Base-by-base conservation (phyloP, 2,329 filamentous ascomycete genomes). In the Blumeriella jaapii region DNA sequence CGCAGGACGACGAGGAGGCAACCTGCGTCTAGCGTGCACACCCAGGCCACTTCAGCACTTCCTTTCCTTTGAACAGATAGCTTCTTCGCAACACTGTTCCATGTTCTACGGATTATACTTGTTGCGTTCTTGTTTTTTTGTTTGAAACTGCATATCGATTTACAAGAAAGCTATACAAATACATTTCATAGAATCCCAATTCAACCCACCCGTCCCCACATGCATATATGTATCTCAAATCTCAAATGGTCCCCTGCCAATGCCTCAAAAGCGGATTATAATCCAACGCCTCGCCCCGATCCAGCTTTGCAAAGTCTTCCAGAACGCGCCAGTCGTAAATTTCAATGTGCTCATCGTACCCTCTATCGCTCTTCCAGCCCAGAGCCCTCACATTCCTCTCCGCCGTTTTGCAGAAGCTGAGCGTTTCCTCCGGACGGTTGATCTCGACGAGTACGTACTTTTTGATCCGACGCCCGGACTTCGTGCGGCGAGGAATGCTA, bases 271-370 rank as follows among this genome's bases (percentile, higher is more conserved):
- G 50, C 2, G 39, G 14, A 40, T 50, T 40, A 18, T 34, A 40
- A 3, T 9, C 49, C 29, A 57, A 57, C 12, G 45, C 45, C 17
- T 45, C 48, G 4, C 58, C 50, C 27, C 56, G 54, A 36, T 70
- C 65, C 27, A 56, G 38, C 20, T 59, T 58, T 2, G 53, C 55
- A 7, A 69, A 47, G 13, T 61, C 55, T 46, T 62, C 59, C 12
- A 62, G 28, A 0, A 61, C 43, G 4, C 56, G 45, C 61, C 60
- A 63, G 49, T 64, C 60, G 30, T 52, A 61, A 0, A 57, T 52
- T 14, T 25, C 25, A 15, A 35, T 29, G 7, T 19, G 7, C 16
- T 35, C 26, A 7, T 4, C 20, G 13, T 53, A 45, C 1, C 60
- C 48, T 32, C 48, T 54, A 28, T 54, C 48, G 11, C 49, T 49